Evolutionary conservation across 768 basidiomycete species (phyloP), one percentile per base, ranked within the genome.

Genomic region (Cyathus striatus): DNA sequence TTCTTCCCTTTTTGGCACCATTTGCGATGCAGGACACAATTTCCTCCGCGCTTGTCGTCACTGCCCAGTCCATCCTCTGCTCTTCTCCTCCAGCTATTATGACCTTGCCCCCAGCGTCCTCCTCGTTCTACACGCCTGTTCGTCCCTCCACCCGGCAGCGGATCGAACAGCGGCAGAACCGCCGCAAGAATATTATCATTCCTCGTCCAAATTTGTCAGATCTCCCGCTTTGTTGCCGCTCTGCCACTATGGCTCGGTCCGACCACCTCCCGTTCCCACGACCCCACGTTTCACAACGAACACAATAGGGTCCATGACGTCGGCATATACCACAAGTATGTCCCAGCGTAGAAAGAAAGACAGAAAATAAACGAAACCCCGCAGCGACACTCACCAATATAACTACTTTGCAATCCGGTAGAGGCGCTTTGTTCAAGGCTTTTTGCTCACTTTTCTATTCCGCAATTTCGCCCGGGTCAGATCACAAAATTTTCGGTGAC

Each of bases 281-380:
- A 51, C 59, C 60, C 60, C 66, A 70, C 68, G 68, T 70, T 70
- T 60, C 44, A 45, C 66, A 53, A 61, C 64, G 66, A 66, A 54
- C 59, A 49, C 51, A 40, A 42, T 44, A 25, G 41, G 26, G 18
- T 22, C 16, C 47, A 60, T 57, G 59, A 57, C 55, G 60, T 58
- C 57, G 53, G 9, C 9, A 9, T n/a, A 9, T 30, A 9, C 27
- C 9, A 30, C 27, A 9, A 30, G 27, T n/a, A 30, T n/a, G n/a
- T 30, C 9, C 27, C n/a, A n/a, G n/a, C n/a, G n/a, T n/a, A n/a
- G n/a, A n/a, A n/a, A n/a, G n/a, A n/a, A n/a, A n/a, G n/a, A n/a
- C n/a, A n/a, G n/a, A n/a, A n/a, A n/a, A n/a, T n/a, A n/a, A n/a
- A n/a, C n/a, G n/a, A n/a, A n/a, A n/a, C n/a, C n/a, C n/a, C n/a